Conservation (phyloP, 345 rosid genomes). For the Boechera retrofracta region DNA sequence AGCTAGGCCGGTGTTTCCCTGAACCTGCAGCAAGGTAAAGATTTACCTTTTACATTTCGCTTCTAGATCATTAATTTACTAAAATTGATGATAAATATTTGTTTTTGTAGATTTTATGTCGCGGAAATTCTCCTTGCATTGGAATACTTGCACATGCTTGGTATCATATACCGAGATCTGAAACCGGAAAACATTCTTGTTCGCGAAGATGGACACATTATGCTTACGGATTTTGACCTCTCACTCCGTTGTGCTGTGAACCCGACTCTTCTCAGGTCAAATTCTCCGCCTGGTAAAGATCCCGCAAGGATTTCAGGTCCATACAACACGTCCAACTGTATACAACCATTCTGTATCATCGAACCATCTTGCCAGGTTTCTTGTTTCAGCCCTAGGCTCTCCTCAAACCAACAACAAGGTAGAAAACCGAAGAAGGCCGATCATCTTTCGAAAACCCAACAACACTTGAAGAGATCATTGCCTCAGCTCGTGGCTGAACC, state of each 20-base stretch:
- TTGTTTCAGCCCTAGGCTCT: conserved; percentile 89
- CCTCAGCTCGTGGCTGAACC: conserved; percentile 99
- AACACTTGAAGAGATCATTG: conserved; percentile 56
- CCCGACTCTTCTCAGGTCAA: conserved; percentile 82
- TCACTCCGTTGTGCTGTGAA: conserved; percentile 87
- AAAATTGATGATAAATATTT: not conserved
- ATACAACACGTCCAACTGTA: conserved; percentile 71
- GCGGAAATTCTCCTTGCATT: conserved; percentile 97
- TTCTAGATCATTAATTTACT: not conserved
- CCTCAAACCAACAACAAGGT: conserved; percentile 65
- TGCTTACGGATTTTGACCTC: conserved; percentile 97
- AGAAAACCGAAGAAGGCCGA: conserved; percentile 65
- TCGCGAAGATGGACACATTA: conserved; percentile 96
- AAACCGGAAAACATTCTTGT: conserved; percentile 98
- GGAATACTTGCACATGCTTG: conserved; percentile 99
- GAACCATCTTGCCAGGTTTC: conserved; percentile 81
- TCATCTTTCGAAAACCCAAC: conserved; percentile 43
- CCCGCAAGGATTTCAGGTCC: conserved; percentile 78
- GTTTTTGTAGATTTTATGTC: conserved; percentile 77
- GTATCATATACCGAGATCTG: conserved; percentile 87
- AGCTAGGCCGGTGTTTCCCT: conserved; percentile 73
- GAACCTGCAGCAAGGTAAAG: conserved; percentile 94
- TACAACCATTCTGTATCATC: conserved; percentile 73
- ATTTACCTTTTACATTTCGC: not conserved
- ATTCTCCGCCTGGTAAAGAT: conserved; percentile 55